Conservation (phyloP, 495 filamentous ascomycete genomes). For the Lasiosphaeria miniovina region DNA sequence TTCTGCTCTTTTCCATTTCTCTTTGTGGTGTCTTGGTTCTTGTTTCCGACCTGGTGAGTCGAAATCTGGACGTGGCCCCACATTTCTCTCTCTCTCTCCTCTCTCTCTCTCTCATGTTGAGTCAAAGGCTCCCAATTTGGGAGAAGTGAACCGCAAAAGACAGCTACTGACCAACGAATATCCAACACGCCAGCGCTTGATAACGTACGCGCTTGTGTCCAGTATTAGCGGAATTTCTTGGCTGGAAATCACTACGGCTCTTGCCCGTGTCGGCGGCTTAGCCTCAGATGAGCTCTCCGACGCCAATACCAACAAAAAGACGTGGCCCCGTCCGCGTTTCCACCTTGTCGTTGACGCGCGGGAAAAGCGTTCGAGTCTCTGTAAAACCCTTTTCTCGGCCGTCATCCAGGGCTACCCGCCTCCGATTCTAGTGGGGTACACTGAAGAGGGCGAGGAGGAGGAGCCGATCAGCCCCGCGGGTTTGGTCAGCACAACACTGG, state of each 20-base stretch:
- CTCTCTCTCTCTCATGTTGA: no score
- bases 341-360: conserved; percentile 14
- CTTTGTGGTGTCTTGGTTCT: no score
- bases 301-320: conserved; percentile 8
- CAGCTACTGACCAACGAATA: no score
- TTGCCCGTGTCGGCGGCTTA: neutral
- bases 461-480: neutral
- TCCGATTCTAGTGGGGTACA: conserved; percentile 11
- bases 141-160: no score
- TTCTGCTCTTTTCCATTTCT: no score
- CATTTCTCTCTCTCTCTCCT: no score
- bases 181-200: no score
- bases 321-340: conserved; percentile 12
- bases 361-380: conserved; percentile 2
- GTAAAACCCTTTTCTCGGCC: conserved; percentile 11
- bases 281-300: conserved; percentile 10
- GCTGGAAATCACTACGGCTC: neutral
- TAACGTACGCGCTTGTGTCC: no score
- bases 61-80: no score
- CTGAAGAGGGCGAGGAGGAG: neutral
- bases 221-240: neutral
- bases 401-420: conserved; percentile 15
- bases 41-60: no score
- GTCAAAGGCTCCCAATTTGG: no score
- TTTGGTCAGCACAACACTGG: neutral